A percentile compares a stretch with the other conserved stretches of the same genome.
phyloP scores from a whole-genome alignment of 345 rosid genomes.

The Cochlearia excelsa region DNA sequence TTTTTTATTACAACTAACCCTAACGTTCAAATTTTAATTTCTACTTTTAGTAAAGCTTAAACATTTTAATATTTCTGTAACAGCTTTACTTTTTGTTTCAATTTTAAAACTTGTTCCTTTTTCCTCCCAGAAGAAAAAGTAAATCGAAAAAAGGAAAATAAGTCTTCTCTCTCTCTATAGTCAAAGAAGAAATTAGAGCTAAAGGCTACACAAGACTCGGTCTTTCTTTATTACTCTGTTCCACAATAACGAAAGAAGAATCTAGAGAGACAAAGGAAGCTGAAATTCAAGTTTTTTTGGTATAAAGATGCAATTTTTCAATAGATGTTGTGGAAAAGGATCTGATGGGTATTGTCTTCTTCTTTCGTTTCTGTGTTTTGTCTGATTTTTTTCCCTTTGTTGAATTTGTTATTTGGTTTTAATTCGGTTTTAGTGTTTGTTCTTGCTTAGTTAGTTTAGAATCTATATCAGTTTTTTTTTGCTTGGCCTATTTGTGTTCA shows the following conservation, averaged over 20 bases:
- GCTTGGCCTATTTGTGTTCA: constrained; percentile 9
- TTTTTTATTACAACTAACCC: no score
- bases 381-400: neutral
- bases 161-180: neutral
- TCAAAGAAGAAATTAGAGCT: constrained; percentile 25
- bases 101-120: no score
- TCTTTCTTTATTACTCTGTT: constrained; percentile 7
- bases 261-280: neutral
- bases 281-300: no score
- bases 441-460: neutral
- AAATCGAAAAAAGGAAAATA: constrained; percentile 12
- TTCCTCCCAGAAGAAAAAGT: neutral
- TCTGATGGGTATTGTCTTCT: constrained; percentile 55
- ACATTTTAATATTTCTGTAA: no score
- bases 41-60: no score
- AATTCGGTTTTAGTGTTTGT: constrained; percentile 7
- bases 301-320: constrained; percentile 59
- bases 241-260: constrained; percentile 10
- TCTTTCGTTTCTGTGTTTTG: neutral
- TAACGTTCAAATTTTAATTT: no score
- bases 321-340: constrained; percentile 65
- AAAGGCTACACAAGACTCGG: constrained; percentile 13
- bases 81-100: no score
- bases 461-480: no score
- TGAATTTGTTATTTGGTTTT: constrained; percentile 9